A percentile compares a stretch with the other conserved stretches of the same genome.
Conservation (phyloP, 2,329 filamentous ascomycete species). For the Ascochyta fabae region DNA sequence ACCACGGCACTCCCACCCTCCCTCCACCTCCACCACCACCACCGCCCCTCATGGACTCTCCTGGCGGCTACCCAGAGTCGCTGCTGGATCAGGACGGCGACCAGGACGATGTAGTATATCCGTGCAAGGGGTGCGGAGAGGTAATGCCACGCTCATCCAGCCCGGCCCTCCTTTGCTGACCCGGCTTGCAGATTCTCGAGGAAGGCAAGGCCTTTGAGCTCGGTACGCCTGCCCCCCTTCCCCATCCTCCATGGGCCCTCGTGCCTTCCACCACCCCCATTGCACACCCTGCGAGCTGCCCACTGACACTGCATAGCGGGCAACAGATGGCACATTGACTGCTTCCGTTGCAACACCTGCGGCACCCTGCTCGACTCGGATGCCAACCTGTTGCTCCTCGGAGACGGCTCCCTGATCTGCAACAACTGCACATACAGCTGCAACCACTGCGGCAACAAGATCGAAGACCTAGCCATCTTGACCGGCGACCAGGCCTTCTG, state of each 20-base stretch:
- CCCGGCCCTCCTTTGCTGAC: slow-evolving; percentile 24
- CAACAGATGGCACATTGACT: slow-evolving; percentile 98
- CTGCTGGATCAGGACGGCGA: slow-evolving; percentile 50
- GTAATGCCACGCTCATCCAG: slow-evolving; percentile 27
- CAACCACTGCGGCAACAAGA: slow-evolving; percentile 95
- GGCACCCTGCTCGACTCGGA: slow-evolving; percentile 96
- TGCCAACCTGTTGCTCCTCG: slow-evolving; percentile 93
- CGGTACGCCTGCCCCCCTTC: slow-evolving; percentile 63
- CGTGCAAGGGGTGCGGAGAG: slow-evolving; percentile 69
- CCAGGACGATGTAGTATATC: slow-evolving; percentile 59
- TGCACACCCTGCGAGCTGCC: neutral
- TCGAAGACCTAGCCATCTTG: slow-evolving; percentile 95
- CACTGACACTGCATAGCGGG: slow-evolving; percentile 67
- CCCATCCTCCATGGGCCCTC: neutral
- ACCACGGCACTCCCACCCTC: slow-evolving; percentile 9
- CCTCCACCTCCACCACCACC: neutral
- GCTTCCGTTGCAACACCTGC: slow-evolving; percentile 97
- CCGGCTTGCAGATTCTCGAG: slow-evolving; percentile 79
- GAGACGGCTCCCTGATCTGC: slow-evolving; percentile 97
- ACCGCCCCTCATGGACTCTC: slow-evolving; percentile 58
- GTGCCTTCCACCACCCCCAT: slow-evolving; percentile 9
- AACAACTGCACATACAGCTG: slow-evolving; percentile 99
- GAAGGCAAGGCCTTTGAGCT: slow-evolving; percentile 99
- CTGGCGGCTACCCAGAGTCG: slow-evolving; percentile 61
- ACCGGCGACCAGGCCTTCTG: slow-evolving; percentile 98